These are phyloP conservation scores for Piper longum DNA, from an alignment of 164 flowering plant species.

Conservation along the genomic window DNA sequence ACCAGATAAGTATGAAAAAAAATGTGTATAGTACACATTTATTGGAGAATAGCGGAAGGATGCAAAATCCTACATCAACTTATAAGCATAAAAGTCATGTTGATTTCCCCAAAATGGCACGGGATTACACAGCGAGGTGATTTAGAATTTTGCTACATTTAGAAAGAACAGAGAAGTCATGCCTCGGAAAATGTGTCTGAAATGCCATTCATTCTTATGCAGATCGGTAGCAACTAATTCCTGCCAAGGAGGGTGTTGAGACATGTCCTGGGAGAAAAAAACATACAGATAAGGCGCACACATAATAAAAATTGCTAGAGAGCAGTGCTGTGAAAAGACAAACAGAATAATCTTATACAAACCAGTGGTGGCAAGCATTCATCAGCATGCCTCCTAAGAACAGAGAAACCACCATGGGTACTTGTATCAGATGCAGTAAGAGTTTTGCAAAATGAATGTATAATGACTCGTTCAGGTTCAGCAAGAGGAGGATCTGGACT, in stretches of 20 bases:
- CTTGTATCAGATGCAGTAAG: conserved; percentile 96
- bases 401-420: conserved; percentile 99
- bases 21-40: no score
- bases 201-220: conserved; percentile 86
- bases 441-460: conserved; percentile 85
- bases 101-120: no score
- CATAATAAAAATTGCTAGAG: background rate
- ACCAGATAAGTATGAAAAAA: no score
- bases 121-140: no score
- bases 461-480: conserved; percentile 51
- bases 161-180: background rate
- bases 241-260: conserved; percentile 89
- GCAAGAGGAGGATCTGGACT: conserved; percentile 66
- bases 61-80: no score
- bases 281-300: conserved; percentile 1
- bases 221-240: conserved; percentile 83
- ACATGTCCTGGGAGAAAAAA: conserved; percentile 58
- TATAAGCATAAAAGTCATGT: no score
- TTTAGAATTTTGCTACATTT: background rate
- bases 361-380: conserved; percentile 93
- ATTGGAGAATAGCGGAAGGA: no score
- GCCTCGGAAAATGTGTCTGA: conserved; percentile 88
- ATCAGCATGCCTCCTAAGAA: conserved; percentile 91
- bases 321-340: background rate
- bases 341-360: conserved; percentile 5